Percentiles rank a stretch among this genome's conserved stretches.
These are phyloP conservation scores for Agrostemma githago DNA, from an alignment of 148 eudicot species.

Conservation along the genomic window DNA sequence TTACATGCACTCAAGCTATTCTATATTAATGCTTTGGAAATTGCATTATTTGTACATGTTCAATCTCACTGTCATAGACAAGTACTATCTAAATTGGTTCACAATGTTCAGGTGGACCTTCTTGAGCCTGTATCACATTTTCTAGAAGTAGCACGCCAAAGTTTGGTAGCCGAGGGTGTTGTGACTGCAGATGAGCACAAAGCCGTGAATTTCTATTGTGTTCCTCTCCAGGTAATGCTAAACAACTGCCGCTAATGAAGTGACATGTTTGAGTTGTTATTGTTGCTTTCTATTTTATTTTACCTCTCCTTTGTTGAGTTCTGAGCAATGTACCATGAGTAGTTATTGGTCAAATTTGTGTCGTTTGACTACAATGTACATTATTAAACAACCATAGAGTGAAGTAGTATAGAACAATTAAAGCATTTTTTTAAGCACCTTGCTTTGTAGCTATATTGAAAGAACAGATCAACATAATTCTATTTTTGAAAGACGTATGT, in stretches of 20 bases:
- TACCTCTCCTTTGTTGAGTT: background rate
- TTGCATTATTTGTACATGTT: background rate
- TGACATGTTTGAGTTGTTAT: background rate
- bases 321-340: background rate
- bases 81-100: slow-evolving; percentile 12
- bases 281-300: background rate
- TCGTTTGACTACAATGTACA: background rate
- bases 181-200: slow-evolving; percentile 46
- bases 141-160: slow-evolving; percentile 71
- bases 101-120: slow-evolving; percentile 69
- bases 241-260: background rate
- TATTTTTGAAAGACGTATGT: background rate
- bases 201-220: slow-evolving; percentile 71
- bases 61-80: background rate
- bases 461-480: background rate
- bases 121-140: slow-evolving; percentile 97
- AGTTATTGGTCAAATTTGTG: background rate
- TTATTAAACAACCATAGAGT: background rate
- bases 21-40: background rate
- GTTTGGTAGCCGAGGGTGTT: slow-evolving; percentile 58
- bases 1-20: background rate
- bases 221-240: slow-evolving; percentile 77
- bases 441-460: background rate
- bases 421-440: background rate
- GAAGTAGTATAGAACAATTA: background rate